These are phyloP conservation scores for Xylariaceae sp. DNA, from an alignment of 2,329 filamentous ascomycete genomes.

Conservation along the genomic window DNA sequence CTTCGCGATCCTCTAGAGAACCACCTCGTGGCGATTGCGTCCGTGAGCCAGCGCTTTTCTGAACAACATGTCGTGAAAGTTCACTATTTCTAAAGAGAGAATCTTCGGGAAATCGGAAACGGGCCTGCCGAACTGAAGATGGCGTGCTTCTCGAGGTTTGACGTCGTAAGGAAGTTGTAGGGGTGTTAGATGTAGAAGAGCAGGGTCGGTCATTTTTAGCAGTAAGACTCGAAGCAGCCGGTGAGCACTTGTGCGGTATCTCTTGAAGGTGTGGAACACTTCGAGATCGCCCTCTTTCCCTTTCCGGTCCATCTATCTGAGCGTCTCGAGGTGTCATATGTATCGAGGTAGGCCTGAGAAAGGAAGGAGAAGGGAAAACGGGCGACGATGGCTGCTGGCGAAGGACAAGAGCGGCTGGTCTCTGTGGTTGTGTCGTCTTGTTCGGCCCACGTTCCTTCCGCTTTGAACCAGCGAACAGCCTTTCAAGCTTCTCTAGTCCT, in stretches of 20 bases:
- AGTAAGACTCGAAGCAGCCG: constrained; percentile 21
- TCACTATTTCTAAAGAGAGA: constrained; percentile 19
- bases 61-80: no score
- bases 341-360: constrained; percentile 51
- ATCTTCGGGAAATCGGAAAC: constrained; percentile 29
- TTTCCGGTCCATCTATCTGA: constrained; percentile 37
- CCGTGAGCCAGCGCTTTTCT: background rate
- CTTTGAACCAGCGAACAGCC: constrained; percentile 45
- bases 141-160: constrained; percentile 6
- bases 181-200: constrained; percentile 13
- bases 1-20: constrained; percentile 1
- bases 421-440: constrained; percentile 15
- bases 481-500: constrained; percentile 47
- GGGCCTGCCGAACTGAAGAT: constrained; percentile 13
- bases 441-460: constrained; percentile 32
- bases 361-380: constrained; percentile 35
- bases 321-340: constrained; percentile 56
- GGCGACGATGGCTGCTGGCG: constrained; percentile 15
- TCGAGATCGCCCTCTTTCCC: constrained; percentile 22
- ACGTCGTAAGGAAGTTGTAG: constrained; percentile 7
- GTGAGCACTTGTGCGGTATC: constrained; percentile 20
- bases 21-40: constrained; percentile 5
- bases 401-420: constrained; percentile 12
- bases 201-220: constrained; percentile 14
- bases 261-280: constrained; percentile 25